Percentiles rank a stretch among this genome's conserved stretches.
Conservation (phyloP, 352 stramenopile species). For the Phytopythium boreale region DNA sequence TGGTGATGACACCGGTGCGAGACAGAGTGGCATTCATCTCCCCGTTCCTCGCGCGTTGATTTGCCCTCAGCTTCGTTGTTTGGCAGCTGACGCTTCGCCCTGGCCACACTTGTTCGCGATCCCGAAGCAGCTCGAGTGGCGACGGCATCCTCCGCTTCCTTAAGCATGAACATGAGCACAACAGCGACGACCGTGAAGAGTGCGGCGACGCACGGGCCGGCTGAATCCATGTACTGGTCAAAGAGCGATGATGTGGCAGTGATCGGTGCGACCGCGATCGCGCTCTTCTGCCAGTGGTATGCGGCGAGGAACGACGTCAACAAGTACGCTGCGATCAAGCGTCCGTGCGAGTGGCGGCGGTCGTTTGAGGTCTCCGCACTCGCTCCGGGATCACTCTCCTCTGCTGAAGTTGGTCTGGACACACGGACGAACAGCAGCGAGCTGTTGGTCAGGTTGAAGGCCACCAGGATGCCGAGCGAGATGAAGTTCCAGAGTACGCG, state of each 20-base stretch:
- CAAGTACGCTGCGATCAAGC: conserved; percentile 46
- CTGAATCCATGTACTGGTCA: conserved; percentile 51
- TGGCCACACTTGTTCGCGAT: background rate
- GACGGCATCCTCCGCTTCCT: conserved; percentile 31
- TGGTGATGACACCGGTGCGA: background rate
- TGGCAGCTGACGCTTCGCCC: background rate
- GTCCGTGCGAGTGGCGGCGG: conserved; percentile 19
- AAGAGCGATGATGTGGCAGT: conserved; percentile 24
- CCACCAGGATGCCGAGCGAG: conserved; percentile 85
- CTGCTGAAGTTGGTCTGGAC: conserved; percentile 12
- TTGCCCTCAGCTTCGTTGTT: background rate
- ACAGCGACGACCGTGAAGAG: conserved; percentile 54
- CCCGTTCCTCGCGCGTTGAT: background rate
- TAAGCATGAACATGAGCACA: conserved; percentile 49
- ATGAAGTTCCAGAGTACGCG: conserved; percentile 89
- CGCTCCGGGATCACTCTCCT: background rate
- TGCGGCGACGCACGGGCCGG: conserved; percentile 39
- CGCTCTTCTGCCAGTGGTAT: conserved; percentile 74
- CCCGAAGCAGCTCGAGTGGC: background rate
- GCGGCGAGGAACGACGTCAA: conserved; percentile 62
- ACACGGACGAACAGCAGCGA: conserved; percentile 73
- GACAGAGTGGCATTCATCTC: background rate
- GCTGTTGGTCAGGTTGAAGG: conserved; percentile 90
- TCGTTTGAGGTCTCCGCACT: background rate
- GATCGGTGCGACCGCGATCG: conserved; percentile 35